These are phyloP conservation scores for Zygosaccharomyces sapae DNA, from an alignment of 1,139 yeast species.

Conservation along the genomic window DNA sequence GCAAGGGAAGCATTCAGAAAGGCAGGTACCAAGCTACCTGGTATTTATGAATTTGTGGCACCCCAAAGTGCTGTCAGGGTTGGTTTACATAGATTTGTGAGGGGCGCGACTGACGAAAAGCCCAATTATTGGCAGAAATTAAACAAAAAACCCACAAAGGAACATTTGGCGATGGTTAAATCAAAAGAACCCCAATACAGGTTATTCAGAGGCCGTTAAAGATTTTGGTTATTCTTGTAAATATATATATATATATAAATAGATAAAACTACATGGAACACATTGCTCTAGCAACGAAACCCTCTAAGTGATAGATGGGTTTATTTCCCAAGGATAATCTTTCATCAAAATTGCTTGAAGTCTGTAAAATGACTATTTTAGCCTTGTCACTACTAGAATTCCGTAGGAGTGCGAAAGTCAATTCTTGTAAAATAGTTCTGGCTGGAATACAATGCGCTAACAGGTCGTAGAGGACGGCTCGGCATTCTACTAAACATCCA, in stretches of 20 bases:
- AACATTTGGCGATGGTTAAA: slow-evolving; percentile 47
- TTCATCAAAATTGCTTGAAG: slow-evolving; percentile 79
- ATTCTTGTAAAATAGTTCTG: slow-evolving; percentile 62
- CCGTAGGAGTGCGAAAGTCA: slow-evolving; percentile 55
- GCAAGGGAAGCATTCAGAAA: slow-evolving; percentile 90
- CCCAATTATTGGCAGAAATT: slow-evolving; percentile 54
- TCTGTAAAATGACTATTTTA: slow-evolving; percentile 53
- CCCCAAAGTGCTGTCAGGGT: slow-evolving; percentile 64
- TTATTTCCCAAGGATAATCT: slow-evolving; percentile 81
- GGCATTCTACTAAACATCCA: slow-evolving; percentile 63
- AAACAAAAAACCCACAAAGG: slow-evolving; percentile 62
- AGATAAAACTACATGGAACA: slow-evolving; percentile 22
- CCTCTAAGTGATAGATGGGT: slow-evolving; percentile 91
- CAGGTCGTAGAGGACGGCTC: slow-evolving; percentile 76
- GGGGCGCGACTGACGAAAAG: too few species aligned
- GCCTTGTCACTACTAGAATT: slow-evolving; percentile 33
- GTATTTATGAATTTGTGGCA: slow-evolving; percentile 80
- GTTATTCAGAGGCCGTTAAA: slow-evolving; percentile 54
- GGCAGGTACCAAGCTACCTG: slow-evolving; percentile 90
- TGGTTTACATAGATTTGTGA: slow-evolving; percentile 54
- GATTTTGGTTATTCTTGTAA: slow-evolving; percentile 14
- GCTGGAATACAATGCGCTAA: slow-evolving; percentile 94
- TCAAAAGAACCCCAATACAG: slow-evolving; percentile 50
- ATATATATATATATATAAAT: slow-evolving; percentile 12
- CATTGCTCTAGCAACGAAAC: slow-evolving; percentile 87